These are phyloP conservation scores for Cylindrotheca fusiformis DNA, from an alignment of 108 stramenopile genomes.

Conservation along the genomic window DNA sequence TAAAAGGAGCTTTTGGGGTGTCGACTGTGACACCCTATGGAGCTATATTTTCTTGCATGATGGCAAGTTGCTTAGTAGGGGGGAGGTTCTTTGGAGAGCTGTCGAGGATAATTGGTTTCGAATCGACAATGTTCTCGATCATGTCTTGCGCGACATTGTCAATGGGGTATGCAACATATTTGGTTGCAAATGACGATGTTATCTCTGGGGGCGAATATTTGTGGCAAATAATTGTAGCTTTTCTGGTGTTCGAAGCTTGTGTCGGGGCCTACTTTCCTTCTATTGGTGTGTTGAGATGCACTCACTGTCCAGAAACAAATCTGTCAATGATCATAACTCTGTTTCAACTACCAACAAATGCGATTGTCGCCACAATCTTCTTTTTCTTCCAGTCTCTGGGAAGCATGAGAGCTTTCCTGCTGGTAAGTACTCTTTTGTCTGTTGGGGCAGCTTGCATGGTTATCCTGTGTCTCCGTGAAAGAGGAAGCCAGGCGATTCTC, in stretches of 20 bases:
- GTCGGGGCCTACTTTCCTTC: slow-evolving; percentile 94
- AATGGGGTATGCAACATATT: not conserved
- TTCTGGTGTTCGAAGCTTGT: slow-evolving; percentile 90
- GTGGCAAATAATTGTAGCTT: slow-evolving; percentile 4
- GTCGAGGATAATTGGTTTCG: not conserved
- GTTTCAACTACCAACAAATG: slow-evolving; percentile 89
- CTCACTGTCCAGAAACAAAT: slow-evolving; percentile 85
- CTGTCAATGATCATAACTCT: slow-evolving; percentile 91
- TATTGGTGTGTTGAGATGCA: slow-evolving; percentile 87
- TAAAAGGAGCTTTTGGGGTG: slow-evolving; percentile 45
- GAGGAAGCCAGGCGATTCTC: too few species aligned
- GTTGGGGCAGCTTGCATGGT: not conserved
- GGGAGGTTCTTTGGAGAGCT: slow-evolving; percentile 58
- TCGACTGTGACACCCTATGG: slow-evolving; percentile 70
- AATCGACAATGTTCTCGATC: not conserved
- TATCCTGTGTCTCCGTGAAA: not conserved
- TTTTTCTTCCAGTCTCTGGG: not conserved
- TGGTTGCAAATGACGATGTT: not conserved
- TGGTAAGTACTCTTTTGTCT: not conserved
- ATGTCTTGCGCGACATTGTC: not conserved
- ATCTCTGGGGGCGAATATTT: not conserved
- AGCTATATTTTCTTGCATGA: slow-evolving; percentile 90
- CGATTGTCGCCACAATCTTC: slow-evolving; percentile 45
- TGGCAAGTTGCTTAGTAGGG: slow-evolving; percentile 90
- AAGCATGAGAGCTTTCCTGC: not conserved